These are phyloP conservation scores for Monosporascus sp. DNA, from an alignment of 2,329 filamentous ascomycete species.

Conservation along the genomic window DNA sequence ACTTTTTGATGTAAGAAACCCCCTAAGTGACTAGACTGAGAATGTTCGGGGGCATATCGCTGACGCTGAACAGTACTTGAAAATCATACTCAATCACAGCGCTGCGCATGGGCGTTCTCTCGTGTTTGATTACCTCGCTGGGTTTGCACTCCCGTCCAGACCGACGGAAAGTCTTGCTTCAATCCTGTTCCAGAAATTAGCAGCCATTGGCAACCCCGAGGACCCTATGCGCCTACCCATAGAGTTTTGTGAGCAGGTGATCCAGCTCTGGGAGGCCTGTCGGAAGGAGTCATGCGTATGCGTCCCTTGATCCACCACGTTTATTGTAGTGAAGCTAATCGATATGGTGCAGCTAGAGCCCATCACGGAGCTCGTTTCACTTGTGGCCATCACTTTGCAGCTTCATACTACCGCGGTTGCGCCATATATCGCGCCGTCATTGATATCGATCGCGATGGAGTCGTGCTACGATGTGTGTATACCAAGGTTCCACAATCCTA, in stretches of 20 bases:
- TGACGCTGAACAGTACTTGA: slow-evolving; percentile 45
- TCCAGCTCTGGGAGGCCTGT: slow-evolving; percentile 65
- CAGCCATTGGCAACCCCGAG: slow-evolving; percentile 45
- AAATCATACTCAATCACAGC: slow-evolving; percentile 59
- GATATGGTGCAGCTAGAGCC: slow-evolving; percentile 43
- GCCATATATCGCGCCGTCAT: slow-evolving; percentile 51
- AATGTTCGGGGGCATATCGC: slow-evolving; percentile 3
- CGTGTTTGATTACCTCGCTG: slow-evolving; percentile 63
- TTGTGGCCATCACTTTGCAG: slow-evolving; percentile 59
- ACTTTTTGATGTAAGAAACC: slow-evolving; percentile 40
- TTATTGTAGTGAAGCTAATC: neutral
- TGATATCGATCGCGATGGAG: slow-evolving; percentile 51
- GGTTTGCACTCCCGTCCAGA: slow-evolving; percentile 61
- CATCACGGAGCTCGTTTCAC: slow-evolving; percentile 58
- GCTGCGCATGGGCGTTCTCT: slow-evolving; percentile 50
- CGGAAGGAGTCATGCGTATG: slow-evolving; percentile 48
- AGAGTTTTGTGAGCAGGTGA: slow-evolving; percentile 58
- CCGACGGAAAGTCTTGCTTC: slow-evolving; percentile 58
- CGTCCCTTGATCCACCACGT: slow-evolving; percentile 12
- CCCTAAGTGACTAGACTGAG: no score
- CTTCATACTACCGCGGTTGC: slow-evolving; percentile 55
- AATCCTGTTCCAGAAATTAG: slow-evolving; percentile 62
- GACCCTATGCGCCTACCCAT: slow-evolving; percentile 53
- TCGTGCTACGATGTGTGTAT: slow-evolving; percentile 58
- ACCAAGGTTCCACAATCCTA: slow-evolving; percentile 44